phyloP scores from a whole-genome alignment of 108 stramenopile species.

The Craspedostauros australis region DNA sequence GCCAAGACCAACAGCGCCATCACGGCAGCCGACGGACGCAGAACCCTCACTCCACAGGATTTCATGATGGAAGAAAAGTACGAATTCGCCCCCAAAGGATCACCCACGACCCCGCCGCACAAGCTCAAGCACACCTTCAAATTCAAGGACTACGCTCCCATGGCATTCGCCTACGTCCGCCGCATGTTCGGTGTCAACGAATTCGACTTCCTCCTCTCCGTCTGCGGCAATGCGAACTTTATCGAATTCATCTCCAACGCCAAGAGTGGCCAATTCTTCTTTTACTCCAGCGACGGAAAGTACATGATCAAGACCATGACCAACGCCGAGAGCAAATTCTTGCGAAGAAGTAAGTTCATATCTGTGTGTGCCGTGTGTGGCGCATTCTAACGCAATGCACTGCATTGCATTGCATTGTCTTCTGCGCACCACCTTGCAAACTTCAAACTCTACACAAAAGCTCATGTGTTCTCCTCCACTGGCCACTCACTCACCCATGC shows the following conservation, averaged over 20 bases:
- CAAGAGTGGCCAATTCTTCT: constrained; percentile 98
- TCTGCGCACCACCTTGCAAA: neutral
- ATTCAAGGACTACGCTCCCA: constrained; percentile 95
- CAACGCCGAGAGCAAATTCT: constrained; percentile 93
- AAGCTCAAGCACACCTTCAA: constrained; percentile 96
- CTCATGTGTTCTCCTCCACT: constrained; percentile 2
- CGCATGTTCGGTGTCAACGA: constrained; percentile 90
- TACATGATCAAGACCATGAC: constrained; percentile 99
- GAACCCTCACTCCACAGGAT: constrained; percentile 74
- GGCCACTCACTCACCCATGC: constrained; percentile 5
- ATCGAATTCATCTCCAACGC: constrained; percentile 99
- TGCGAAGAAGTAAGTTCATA: constrained; percentile 64
- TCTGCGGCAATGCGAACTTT: constrained; percentile 96
- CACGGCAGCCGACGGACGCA: constrained; percentile 28
- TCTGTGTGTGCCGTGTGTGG: neutral
- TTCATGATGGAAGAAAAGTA: constrained; percentile 92
- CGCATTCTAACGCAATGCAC: neutral
- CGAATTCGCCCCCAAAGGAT: constrained; percentile 85
- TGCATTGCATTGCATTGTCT: neutral
- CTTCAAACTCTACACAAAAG: neutral
- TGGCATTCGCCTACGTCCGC: constrained; percentile 84
- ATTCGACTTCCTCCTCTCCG: constrained; percentile 88
- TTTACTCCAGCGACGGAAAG: constrained; percentile 96
- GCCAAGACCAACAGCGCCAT: constrained; percentile 66
- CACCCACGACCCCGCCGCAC: constrained; percentile 89